A percentile compares a stretch with the other conserved stretches of the same genome.
Evolutionary conservation across 208 protist genomes (phyloP).

Genomic region (Leishmania guyanensis): DNA sequence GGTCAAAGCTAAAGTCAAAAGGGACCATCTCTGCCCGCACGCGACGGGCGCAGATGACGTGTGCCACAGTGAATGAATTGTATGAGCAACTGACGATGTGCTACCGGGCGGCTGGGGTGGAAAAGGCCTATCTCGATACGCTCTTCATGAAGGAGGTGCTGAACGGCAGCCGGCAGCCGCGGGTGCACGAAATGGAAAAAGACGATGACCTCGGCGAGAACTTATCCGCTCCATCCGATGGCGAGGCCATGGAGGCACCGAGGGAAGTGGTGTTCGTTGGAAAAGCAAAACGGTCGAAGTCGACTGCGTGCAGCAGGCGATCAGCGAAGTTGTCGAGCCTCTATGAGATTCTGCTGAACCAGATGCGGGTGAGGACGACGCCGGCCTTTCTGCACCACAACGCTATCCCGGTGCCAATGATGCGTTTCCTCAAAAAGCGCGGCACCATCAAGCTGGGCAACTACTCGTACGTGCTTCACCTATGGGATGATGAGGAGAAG

Average conservation of each 20-base stretch:
- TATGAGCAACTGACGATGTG: constrained; percentile 7
- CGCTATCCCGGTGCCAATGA: constrained; percentile 45
- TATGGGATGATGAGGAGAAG: constrained; percentile 77
- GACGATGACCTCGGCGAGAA: background rate
- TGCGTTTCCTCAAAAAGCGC: constrained; percentile 52
- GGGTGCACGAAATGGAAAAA: constrained; percentile 6
- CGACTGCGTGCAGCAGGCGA: background rate
- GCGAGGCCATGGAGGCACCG: background rate
- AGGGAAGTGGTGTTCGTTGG: background rate
- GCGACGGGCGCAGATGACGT: constrained; percentile 4
- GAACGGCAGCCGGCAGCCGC: constrained; percentile 5
- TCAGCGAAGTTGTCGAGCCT: background rate
- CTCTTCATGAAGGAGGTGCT: constrained; percentile 25
- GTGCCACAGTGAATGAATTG: constrained; percentile 8
- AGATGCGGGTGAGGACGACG: constrained; percentile 39
- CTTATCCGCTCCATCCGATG: background rate
- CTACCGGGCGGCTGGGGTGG: constrained; percentile 19
- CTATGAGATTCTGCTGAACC: constrained; percentile 34
- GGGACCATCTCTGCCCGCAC: background rate
- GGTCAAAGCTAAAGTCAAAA: constrained; percentile 26
- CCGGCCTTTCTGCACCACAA: constrained; percentile 85
- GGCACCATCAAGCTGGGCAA: constrained; percentile 46
- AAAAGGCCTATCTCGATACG: constrained; percentile 27
- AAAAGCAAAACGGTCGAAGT: background rate
- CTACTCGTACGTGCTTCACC: constrained; percentile 42